Evolutionary conservation across 768 basidiomycete genomes (phyloP), one percentile per base, ranked within the genome.

Genomic region (Termitomyces sp.): DNA sequence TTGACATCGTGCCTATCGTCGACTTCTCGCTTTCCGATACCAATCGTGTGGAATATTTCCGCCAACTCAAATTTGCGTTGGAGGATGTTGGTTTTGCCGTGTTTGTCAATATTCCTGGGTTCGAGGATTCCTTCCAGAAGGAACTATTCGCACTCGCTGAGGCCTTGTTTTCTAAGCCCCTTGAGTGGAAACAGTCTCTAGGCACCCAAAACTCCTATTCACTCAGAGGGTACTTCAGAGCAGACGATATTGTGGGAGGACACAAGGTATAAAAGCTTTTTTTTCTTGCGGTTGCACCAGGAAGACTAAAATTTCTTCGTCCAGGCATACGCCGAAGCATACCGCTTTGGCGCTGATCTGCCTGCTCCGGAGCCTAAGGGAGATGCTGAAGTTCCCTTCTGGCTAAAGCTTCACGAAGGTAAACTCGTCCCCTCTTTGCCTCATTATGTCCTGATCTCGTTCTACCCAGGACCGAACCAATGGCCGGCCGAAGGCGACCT

Each of bases 361-460:
- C 68, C 65, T 31, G 59, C 56, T 11, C 67, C 67, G 11, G 59
- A 59, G 29, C 21, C 51, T 12, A 32, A 58, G 10, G 58, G 41
- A 29, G 62, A 58, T 10, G 2, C 23, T 23, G 61, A 63, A 10
- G 65, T 62, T 8, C 69, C 69, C 35, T 70, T 70, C 60, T 70
- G 69, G 64, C 61, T 68, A n/a, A 59, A 58, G 19, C 54, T 71
- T 17, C 69, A 71, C 44, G 65, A 71, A 62, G 69, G 69, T 68
- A 57, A 41, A 27, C 57, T 21, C 19, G 19, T 11, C 35, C 37
- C n/a, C n/a, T 14, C 21, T 34, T 5, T 42, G 34, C 1, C 2
- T 17, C 19, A 50, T 11, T 31, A 17, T 10, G 17, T 27, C 19
- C 54, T 54, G 11, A 55, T 12, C 25, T 41, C 21, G 21, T n/a